Base-by-base conservation (phyloP, 768 basidiomycete species). In the Kwoniella bestiolae region DNA sequence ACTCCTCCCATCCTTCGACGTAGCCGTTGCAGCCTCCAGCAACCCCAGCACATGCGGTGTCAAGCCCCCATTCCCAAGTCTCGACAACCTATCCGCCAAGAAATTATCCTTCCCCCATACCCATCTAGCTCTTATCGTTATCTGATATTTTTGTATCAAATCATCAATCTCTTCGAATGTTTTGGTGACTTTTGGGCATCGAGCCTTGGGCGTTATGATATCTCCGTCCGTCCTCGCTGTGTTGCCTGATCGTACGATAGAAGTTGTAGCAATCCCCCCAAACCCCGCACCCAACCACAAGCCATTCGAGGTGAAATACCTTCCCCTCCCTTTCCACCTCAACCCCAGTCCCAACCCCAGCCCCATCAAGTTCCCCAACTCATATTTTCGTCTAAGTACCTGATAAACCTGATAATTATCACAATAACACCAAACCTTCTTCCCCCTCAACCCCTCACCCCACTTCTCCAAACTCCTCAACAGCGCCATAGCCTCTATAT, bases 41-140 rank as follows among this genome's bases (percentile, higher is more conserved):
- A 61, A 23, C n/a, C 32, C 12, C 14, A 61, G 16, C 2, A 61
- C 60, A 32, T 61, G 60, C 14, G 60, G 60, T 16, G 50, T 61
- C 26, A 61, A 52, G 25, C 7, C 52, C n/a, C 35, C 8, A n/a
- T 52, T 35, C n/a, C 49, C 49, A 0, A 65, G 31, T n/a, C 63
- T 49, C 5, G 47, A 51, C 21, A 65, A 38, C 35, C 32, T 52
- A 56, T 65, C 63, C 7, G 63, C 63, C 23, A 65, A 25, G n/a
- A 41, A 34, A 47, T 65, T 65, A 38, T 65, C 63, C 35, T 65
- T 65, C 35, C 63, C 63, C 56, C 57, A 65, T 18, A 65, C 63
- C 63, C 63, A 65, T 52, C 63, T 26, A 3, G 63, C 63, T 45
- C 50, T 58, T 2, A 65, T 34, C 1, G 45, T 38, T 28, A 65